A percentile compares a stretch with the other conserved stretches of the same genome.
Evolutionary conservation across 768 basidiomycete genomes (phyloP).

Genomic region (Lactarius hengduanensis): DNA sequence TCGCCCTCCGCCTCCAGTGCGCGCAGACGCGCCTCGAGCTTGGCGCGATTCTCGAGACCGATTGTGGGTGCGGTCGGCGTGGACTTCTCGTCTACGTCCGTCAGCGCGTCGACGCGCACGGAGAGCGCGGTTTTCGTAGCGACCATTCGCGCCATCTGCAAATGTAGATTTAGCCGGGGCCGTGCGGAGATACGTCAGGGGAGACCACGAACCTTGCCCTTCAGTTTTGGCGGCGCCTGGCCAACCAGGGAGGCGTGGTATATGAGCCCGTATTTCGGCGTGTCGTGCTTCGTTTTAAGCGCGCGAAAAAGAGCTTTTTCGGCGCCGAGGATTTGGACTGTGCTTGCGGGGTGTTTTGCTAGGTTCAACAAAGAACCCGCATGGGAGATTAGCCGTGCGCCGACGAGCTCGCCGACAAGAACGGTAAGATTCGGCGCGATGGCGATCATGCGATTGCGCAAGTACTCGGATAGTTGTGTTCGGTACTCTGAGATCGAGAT

Average conservation of each 20-base stretch:
- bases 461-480: slow-evolving; percentile 91
- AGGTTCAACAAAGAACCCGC: slow-evolving; percentile 68
- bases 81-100: slow-evolving; percentile 88
- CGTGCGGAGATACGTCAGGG: neutral
- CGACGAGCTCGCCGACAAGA: slow-evolving; percentile 74
- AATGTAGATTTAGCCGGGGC: neutral
- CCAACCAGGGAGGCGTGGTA: slow-evolving; percentile 98
- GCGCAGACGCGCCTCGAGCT: slow-evolving; percentile 91
- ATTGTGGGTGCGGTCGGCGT: slow-evolving; percentile 78
- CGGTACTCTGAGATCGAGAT: slow-evolving; percentile 96
- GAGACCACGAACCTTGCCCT: slow-evolving; percentile 73
- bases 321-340: slow-evolving; percentile 73
- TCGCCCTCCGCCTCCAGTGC: slow-evolving; percentile 84
- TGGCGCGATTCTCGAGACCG: slow-evolving; percentile 90
- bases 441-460: slow-evolving; percentile 96
- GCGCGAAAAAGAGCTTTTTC: slow-evolving; percentile 78
- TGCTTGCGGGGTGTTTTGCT: slow-evolving; percentile 77
- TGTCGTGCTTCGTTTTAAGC: slow-evolving; percentile 85
- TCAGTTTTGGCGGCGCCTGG: slow-evolving; percentile 95
- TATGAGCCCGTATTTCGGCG: slow-evolving; percentile 98
- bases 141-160: slow-evolving; percentile 98
- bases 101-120: slow-evolving; percentile 95
- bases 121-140: slow-evolving; percentile 97
- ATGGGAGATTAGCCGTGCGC: slow-evolving; percentile 71
- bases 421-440: slow-evolving; percentile 96